Base-by-base conservation (phyloP, 352 stramenopile genomes). In the Pythium plurisporium region DNA sequence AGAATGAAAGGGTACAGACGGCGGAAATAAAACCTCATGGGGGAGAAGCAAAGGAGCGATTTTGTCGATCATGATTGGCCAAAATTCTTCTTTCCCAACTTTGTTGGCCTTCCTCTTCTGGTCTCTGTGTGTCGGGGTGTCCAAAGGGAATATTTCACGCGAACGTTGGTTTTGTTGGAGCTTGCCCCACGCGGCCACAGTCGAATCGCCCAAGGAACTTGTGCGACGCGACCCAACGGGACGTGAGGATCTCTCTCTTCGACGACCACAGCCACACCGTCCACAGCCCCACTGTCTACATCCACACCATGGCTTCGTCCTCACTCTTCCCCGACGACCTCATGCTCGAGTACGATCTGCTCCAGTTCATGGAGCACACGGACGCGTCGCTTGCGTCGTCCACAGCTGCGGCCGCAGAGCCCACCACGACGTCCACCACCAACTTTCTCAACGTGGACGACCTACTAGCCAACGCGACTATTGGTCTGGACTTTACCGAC, bases 351-450 rank as follows among this genome's bases (percentile, higher is more conserved):
- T 70, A 66, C 38, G 67, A 74, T 29, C 38, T 74, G 40, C 63
- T 74, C 14, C 67, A 74, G 59, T 65, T 74, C 43, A 67, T 74
- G 30, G 67, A 72, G 42, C 54, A 67, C 37, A 59, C 69, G 38
- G 59, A 58, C n/a, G 49, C n/a, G 29, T 36, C 45, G 22, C 8
- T 30, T 27, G 17, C 42, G 17, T 34, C 22, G 23, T 17, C 31
- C 30, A 52, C 23, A 49, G 23, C 44, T 5, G 17, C 38, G 23
- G 33, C 40, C 34, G 25, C 20, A 5, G 25, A 22, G 20, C 14
- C 22, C 20, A 34, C 15, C 40, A 17, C 38, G 25, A 17, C 40
- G 30, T n/a, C n/a, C n/a, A n/a, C n/a, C n/a, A n/a, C n/a, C n/a
- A n/a, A n/a, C n/a, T 61, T 64, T 22, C 51, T 67, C 10, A 69